Conservation (phyloP, 768 basidiomycete species). For the Psilocybe azurescens region DNA sequence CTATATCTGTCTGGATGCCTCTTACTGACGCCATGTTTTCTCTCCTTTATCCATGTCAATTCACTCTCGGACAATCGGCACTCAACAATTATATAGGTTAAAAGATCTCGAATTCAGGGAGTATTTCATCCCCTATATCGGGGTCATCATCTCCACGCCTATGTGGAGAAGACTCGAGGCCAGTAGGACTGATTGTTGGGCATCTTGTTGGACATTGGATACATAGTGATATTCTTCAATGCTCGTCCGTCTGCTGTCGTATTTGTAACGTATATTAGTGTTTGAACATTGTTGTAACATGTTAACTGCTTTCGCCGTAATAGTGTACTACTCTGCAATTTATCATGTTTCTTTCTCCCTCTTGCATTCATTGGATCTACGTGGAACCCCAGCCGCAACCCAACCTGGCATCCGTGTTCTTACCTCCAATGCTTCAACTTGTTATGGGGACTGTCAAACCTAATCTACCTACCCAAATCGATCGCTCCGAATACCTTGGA, state of each 20-base stretch:
- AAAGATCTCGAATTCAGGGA: conserved; percentile 15
- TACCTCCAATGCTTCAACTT: too few species aligned
- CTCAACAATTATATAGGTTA: not conserved
- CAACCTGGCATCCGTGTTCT: too few species aligned
- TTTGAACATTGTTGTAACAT: not conserved
- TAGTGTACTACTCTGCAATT: not conserved
- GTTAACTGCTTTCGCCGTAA: not conserved
- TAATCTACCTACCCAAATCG: too few species aligned
- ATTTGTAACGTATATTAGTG: not conserved
- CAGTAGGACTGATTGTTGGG: not conserved
- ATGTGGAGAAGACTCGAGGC: conserved; percentile 6
- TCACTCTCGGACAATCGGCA: not conserved
- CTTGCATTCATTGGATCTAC: too few species aligned
- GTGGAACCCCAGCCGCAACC: too few species aligned
- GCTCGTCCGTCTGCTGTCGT: not conserved
- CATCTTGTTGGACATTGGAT: not conserved
- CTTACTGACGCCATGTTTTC: not conserved
- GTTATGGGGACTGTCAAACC: too few species aligned
- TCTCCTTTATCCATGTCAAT: not conserved
- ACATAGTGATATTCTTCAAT: not conserved
- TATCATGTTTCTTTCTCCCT: too few species aligned
- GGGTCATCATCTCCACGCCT: conserved; percentile 19
- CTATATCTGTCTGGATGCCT: not conserved
- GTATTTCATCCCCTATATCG: conserved; percentile 16
- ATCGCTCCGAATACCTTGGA: too few species aligned